Evolutionary conservation across 1,284 basidiomycete genomes (phyloP).

Genomic region (Abortiporus biennis): DNA sequence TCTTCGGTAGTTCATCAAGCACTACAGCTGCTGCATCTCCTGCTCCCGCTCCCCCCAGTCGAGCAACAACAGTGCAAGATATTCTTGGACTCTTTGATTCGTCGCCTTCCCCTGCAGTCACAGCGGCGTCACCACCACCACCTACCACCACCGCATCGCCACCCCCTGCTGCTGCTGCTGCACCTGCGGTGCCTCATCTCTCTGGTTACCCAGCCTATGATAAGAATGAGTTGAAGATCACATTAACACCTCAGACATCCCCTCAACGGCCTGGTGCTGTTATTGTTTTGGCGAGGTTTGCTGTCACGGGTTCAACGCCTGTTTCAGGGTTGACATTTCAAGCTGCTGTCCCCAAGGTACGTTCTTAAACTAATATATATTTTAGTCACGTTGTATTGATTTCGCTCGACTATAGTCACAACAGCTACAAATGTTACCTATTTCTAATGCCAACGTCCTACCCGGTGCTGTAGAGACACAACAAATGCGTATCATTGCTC

Average conservation of each 20-base stretch:
- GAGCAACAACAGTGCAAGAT: constrained; percentile 73
- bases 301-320: constrained; percentile 48
- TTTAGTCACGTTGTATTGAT: constrained; percentile 1
- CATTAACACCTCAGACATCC: constrained; percentile 82
- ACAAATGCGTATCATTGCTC: constrained; percentile 89
- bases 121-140: constrained; percentile 11
- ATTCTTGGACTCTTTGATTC: constrained; percentile 88
- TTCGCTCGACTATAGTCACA: constrained; percentile 63
- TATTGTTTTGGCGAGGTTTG: constrained; percentile 88
- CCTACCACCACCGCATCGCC: constrained; percentile 19
- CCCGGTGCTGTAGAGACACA: constrained; percentile 88
- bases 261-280: constrained; percentile 79
- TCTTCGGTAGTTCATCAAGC: constrained; percentile 68
- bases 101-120: constrained; percentile 26
- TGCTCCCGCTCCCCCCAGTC: constrained; percentile 36
- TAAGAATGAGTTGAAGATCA: constrained; percentile 85
- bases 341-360: constrained; percentile 94
- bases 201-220: constrained; percentile 87
- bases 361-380: constrained; percentile 12
- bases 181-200: constrained; percentile 24
- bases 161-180: constrained; percentile 7
- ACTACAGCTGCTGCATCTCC: constrained; percentile 34
- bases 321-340: constrained; percentile 83
- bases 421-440: constrained; percentile 97
- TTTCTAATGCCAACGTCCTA: constrained; percentile 79